Base-by-base conservation (phyloP, 2,329 filamentous ascomycete species). In the Xylaria sp. region DNA sequence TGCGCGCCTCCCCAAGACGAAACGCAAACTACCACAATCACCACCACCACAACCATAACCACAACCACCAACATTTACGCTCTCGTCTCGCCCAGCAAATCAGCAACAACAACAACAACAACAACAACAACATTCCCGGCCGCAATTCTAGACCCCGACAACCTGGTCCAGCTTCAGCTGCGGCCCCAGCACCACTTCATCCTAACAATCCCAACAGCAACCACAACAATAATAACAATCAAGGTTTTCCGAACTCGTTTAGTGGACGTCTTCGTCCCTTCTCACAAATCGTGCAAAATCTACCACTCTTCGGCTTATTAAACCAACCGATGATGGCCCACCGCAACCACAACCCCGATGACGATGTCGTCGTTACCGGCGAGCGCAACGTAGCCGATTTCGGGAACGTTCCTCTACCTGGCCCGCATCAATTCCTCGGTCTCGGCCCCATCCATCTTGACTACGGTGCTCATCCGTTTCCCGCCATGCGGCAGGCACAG, bases 281-380 rank as follows among this genome's bases (percentile, higher is more conserved):
- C 18, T 57, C 67, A 39, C 60, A 69, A 4, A 13, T 75, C 5
- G 43, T 77, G 18, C 64, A 73, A 2, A 58, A 72, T 2, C 48
- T 77, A 0, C 76, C 76, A 20, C 4, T 77, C 28, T 71, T 78
- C 52, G 68, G 64, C 1, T 43, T 72, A 3, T 6, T 76, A 1
- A 70, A 52, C 39, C 55, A 20, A 15, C 41, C 52, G 51, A n/a
- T 49, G 9, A 66, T 73, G 66, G 71, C 58, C 15, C 61, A 55
- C 39, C 68, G 62, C 55, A 63, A 72, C 36, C 67, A 62, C 25
- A 66, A 51, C n/a, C 65, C 60, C 15, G 73, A 73, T 7, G 75
- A 79, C 13, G 75, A 77, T 25, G 33, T 78, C 33, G 70, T 76
- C 48, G 61, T 78, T 28, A 60, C 75, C 8, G 75, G 73, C 31